Base-by-base conservation (phyloP, 2,329 filamentous ascomycete genomes). In the Clarireedia monteithiana region DNA sequence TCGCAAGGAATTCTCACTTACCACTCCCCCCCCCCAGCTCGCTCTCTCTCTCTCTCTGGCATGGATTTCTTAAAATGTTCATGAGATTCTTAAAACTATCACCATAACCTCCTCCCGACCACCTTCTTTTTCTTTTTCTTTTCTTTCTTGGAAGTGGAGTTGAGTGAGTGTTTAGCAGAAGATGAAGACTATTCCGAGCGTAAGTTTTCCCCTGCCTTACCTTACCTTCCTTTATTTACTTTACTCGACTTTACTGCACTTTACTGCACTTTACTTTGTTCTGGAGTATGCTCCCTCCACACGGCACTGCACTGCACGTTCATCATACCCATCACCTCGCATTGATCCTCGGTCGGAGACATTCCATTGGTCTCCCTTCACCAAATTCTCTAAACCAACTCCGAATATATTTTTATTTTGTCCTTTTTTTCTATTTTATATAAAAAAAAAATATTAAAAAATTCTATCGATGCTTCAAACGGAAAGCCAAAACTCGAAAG, bases 141-240 rank as follows among this genome's bases (percentile, higher is more conserved):
- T 53, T 47, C 48, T 49, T 59, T 55, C 30, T 14, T 34, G 30
- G 30, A 34, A 34, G 30, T 34, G 30, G 30, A 34, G 30, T 34
- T 34, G 30, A 1, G 30, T 34, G 30, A 34, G 30, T 12, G 30
- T 34, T 12, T 34, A 34, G 30, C 30, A 12, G 30, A 62, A 52
- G 53, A 68, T 68, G 67, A 68, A 68, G 61, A 68, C 67, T 24
- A 55, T 68, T 56, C 66, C 67, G 50, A 67, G 65, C 56, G 67
- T 68, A 48, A 66, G 67, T 66, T 17, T 38, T 36, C n/a, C 24
- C 49, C 54, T 24, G 38, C 53, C 39, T 50, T 55, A 46, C 39
- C 39, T 42, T 42, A 6, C 45, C 23, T 26, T 49, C 15, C 34
- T 15, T 45, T 40, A 17, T 23, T 50, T 40, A 20, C 26, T n/a